These are phyloP conservation scores for Mycena galericulata DNA, from an alignment of 768 basidiomycete genomes.

Conservation along the genomic window DNA sequence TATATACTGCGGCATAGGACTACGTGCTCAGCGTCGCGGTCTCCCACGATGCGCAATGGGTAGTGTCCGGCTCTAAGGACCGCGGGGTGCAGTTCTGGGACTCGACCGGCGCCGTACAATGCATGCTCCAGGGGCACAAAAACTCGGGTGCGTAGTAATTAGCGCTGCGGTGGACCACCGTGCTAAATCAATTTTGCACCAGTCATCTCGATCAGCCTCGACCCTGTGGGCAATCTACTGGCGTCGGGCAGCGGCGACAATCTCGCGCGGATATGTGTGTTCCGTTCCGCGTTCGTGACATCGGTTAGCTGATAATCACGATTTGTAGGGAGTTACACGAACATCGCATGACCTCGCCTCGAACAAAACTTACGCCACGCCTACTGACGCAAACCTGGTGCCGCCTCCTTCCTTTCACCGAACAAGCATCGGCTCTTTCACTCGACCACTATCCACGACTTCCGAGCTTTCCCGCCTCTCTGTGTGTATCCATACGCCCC, in stretches of 20 bases:
- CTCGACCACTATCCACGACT: no score
- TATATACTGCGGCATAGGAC: constrained; percentile 36
- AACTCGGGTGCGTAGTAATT: constrained; percentile 59
- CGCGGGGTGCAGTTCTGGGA: constrained; percentile 97
- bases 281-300: not conserved
- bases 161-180: not conserved
- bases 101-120: constrained; percentile 80
- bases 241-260: constrained; percentile 68
- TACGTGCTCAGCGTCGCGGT: constrained; percentile 57
- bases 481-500: constrained; percentile 25
- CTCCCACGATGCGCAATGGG: constrained; percentile 92
- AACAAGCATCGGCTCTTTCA: not conserved
- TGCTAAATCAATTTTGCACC: not conserved
- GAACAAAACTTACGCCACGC: not conserved
- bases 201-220: constrained; percentile 66
- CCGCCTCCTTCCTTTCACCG: not conserved
- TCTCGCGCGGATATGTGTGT: constrained; percentile 67
- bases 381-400: not conserved
- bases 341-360: constrained; percentile 10
- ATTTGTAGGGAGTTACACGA: constrained; percentile 27
- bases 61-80: constrained; percentile 95
- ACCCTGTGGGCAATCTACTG: constrained; percentile 57
- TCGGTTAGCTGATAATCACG: not conserved
- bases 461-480: not conserved
- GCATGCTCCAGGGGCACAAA: constrained; percentile 88